A percentile compares a stretch with the other conserved stretches of the same genome.
These are phyloP conservation scores for Penicillium verrucosum DNA, from an alignment of 2,329 filamentous ascomycete species.

Conservation along the genomic window DNA sequence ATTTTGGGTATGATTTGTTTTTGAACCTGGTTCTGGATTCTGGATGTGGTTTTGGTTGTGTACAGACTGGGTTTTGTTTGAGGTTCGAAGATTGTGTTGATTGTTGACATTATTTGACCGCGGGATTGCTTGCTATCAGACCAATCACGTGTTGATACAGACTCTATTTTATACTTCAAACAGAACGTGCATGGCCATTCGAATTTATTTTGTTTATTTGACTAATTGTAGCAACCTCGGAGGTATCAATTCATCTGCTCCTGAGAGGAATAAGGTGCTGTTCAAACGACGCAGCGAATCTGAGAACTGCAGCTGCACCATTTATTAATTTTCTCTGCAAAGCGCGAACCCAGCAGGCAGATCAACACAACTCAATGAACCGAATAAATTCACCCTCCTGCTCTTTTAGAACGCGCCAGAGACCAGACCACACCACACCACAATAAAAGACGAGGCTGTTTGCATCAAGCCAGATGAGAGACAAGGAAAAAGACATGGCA, in stretches of 20 bases:
- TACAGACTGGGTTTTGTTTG: not conserved
- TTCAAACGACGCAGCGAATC: conserved; percentile 12
- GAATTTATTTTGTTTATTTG: not conserved
- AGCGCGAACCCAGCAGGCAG: conserved; percentile 31
- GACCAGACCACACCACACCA: conserved; percentile 27
- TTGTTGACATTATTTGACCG: not conserved
- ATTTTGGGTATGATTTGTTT: not conserved
- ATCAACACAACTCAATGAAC: conserved; percentile 32
- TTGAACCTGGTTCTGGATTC: not conserved
- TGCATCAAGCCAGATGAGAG: conserved; percentile 18
- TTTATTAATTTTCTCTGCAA: conserved; percentile 31
- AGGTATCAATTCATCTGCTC: conserved; percentile 19
- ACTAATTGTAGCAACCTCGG: not conserved
- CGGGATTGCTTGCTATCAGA: conserved; percentile 5
- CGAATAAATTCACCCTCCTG: conserved; percentile 30
- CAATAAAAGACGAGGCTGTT: conserved; percentile 13
- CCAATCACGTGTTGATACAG: conserved; percentile 2
- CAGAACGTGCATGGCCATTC: not conserved
- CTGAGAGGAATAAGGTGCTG: conserved; percentile 18
- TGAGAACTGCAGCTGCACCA: conserved; percentile 15
- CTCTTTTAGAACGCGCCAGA: conserved; percentile 37
- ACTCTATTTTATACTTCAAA: not conserved
- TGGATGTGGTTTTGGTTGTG: not conserved
- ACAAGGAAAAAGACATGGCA: conserved; percentile 17
- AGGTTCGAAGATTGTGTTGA: not conserved